phyloP scores from a whole-genome alignment of 805 yeast genomes.

The Kluyveromyces siamensis region DNA sequence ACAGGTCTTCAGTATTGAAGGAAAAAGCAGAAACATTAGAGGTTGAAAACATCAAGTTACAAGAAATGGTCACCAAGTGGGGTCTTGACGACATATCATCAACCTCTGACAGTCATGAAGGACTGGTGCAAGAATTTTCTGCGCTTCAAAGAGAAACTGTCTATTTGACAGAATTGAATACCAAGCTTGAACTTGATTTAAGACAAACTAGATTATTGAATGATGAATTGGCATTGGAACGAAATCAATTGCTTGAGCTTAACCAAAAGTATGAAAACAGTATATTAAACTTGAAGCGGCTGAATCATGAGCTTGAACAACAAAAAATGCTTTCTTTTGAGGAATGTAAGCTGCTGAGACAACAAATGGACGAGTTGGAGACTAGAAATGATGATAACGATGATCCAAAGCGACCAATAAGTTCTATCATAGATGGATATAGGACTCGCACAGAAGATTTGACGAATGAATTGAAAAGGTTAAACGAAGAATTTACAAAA shows the following conservation, averaged over 20 bases:
- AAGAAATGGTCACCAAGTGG: conserved; percentile 42
- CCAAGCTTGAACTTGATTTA: conserved; percentile 17
- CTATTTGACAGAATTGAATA: conserved; percentile 27
- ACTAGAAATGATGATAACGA: conserved; percentile 15
- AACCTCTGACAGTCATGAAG: conserved; percentile 19
- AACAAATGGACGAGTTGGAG: conserved; percentile 45
- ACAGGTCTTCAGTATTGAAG: conserved; percentile 35
- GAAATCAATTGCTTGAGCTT: conserved; percentile 30
- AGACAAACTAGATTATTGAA: conserved; percentile 21
- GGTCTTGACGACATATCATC: conserved; percentile 30
- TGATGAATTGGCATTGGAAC: conserved; percentile 30
- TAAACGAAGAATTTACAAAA: conserved; percentile 21
- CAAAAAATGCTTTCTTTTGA: conserved; percentile 44
- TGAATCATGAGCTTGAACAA: conserved; percentile 39
- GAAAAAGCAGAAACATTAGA: conserved; percentile 40
- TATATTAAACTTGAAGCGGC: conserved; percentile 23
- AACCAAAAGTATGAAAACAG: conserved; percentile 18
- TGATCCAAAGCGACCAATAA: conserved; percentile 8
- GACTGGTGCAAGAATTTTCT: conserved; percentile 33
- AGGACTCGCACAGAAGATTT: conserved; percentile 41
- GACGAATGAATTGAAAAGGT: conserved; percentile 30
- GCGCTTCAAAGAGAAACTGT: conserved; percentile 33
- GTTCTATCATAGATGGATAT: conserved; percentile 44
- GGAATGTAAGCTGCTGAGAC: conserved; percentile 50
- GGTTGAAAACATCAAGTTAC: conserved; percentile 39